Conservation (phyloP, 441 rosid species). For the Arabidopsis lyrata region DNA sequence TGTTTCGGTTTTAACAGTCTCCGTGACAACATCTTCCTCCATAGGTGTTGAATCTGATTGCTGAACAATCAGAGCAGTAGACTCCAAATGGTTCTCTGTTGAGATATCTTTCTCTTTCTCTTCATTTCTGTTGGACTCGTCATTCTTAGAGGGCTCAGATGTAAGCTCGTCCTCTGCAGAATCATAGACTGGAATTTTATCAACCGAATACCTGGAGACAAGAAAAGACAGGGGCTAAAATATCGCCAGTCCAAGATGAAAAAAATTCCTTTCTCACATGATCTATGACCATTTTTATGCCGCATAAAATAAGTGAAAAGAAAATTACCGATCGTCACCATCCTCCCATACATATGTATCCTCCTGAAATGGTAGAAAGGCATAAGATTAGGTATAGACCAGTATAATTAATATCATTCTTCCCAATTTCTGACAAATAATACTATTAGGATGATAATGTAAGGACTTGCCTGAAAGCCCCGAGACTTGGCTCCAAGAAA, state of each 20-base stretch:
- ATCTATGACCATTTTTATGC: neutral
- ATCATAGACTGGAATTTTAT: conserved; percentile 87
- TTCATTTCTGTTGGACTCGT: conserved; percentile 42
- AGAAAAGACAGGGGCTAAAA: neutral
- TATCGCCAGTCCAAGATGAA: neutral
- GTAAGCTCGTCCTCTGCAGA: conserved; percentile 94
- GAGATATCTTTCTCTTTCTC: conserved; percentile 44
- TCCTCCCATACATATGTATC: conserved; percentile 97
- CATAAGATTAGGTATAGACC: conserved; percentile 3
- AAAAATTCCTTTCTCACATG: neutral
- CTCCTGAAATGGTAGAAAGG: conserved; percentile 59
- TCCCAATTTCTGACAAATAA: neutral
- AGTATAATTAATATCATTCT: neutral
- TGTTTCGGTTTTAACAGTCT: conserved; percentile 57
- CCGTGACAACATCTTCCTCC: conserved; percentile 49
- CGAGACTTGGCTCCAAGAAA: conserved; percentile 98
- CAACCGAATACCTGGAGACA: conserved; percentile 77
- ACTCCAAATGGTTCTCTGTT: conserved; percentile 50
- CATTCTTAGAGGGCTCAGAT: conserved; percentile 57
- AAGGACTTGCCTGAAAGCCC: conserved; percentile 81
- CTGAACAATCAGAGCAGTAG: conserved; percentile 48
- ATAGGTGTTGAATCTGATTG: conserved; percentile 53
- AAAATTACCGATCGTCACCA: conserved; percentile 80
- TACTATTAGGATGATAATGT: conserved; percentile 1
- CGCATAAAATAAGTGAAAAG: neutral